These are phyloP conservation scores for Umbilicaria muhlenbergii DNA, from an alignment of 495 filamentous ascomycete species.

Conservation along the genomic window DNA sequence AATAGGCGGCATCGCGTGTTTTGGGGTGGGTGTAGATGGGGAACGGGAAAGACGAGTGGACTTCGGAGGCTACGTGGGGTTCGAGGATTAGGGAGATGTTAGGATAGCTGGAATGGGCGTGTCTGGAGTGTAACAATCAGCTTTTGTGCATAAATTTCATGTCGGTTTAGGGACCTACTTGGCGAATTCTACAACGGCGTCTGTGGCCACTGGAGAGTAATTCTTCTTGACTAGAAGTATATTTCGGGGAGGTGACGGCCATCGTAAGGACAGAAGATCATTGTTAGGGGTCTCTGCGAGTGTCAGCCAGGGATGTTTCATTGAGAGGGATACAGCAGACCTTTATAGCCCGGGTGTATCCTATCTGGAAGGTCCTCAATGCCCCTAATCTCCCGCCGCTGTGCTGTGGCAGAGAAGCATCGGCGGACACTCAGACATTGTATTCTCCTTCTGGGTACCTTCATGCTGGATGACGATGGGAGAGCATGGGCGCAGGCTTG, in stretches of 20 bases:
- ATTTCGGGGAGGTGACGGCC: conserved; percentile 81
- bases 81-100: conserved; percentile 73
- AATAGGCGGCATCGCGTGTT: conserved; percentile 21
- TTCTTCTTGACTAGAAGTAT: conserved; percentile 82
- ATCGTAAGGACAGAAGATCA: conserved; percentile 67
- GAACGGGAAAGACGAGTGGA: conserved; percentile 60
- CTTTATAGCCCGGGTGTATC: conserved; percentile 34
- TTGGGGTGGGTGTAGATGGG: conserved; percentile 50
- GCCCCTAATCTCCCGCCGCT: conserved; percentile 26
- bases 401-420: conserved; percentile 26
- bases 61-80: conserved; percentile 48
- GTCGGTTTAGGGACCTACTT: conserved; percentile 33
- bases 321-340: conserved; percentile 18
- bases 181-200: conserved; percentile 61
- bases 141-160: too few species aligned
- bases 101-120: conserved; percentile 68
- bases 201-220: conserved; percentile 50
- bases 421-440: conserved; percentile 3
- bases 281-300: conserved; percentile 34
- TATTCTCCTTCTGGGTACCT: conserved; percentile 3
- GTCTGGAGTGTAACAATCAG: conserved; percentile 25
- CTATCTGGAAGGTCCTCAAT: conserved; percentile 25
- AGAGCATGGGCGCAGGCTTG: too few species aligned
- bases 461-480: not conserved
- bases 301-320: conserved; percentile 2